Evolutionary conservation across 2,329 filamentous ascomycete species (phyloP).

Genomic region (Cladophialophora exuberans): DNA sequence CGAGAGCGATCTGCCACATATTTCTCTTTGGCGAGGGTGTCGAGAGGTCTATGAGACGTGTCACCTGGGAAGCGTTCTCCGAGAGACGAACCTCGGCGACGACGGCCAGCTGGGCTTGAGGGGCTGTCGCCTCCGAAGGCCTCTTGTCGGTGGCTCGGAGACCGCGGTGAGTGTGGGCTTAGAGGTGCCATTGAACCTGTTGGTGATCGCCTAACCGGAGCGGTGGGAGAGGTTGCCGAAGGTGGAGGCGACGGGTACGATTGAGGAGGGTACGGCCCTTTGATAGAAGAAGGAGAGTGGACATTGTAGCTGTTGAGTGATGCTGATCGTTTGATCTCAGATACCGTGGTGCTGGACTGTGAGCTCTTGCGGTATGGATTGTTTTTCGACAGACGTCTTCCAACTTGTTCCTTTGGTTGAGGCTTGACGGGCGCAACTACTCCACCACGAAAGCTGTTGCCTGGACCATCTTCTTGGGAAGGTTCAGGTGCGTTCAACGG

Average conservation of each 20-base stretch:
- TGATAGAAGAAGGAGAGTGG: slow-evolving; percentile 2
- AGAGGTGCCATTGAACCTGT: slow-evolving; percentile 41
- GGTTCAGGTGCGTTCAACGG: slow-evolving; percentile 71
- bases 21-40: slow-evolving; percentile 31
- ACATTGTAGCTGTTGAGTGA: slow-evolving; percentile 20
- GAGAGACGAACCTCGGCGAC: slow-evolving; percentile 51
- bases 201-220: slow-evolving; percentile 48
- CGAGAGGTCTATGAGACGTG: slow-evolving; percentile 30
- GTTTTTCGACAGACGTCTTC: slow-evolving; percentile 27
- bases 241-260: slow-evolving; percentile 56
- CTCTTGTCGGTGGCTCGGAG: slow-evolving; percentile 29
- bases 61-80: slow-evolving; percentile 32
- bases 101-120: slow-evolving; percentile 15
- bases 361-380: slow-evolving; percentile 32
- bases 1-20: slow-evolving; percentile 57
- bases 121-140: slow-evolving; percentile 12
- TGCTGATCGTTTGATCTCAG: slow-evolving; percentile 21
- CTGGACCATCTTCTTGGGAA: slow-evolving; percentile 68
- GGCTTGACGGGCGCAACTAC: slow-evolving; percentile 19
- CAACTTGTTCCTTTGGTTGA: slow-evolving; percentile 5
- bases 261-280: slow-evolving; percentile 12
- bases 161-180: slow-evolving; percentile 23
- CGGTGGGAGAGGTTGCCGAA: slow-evolving; percentile 59
- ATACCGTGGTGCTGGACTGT: slow-evolving; percentile 7
- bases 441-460: slow-evolving; percentile 53